A percentile compares a stretch with the other conserved stretches of the same genome.
Conservation (phyloP, 805 yeast genomes). For the Kuraishia hungarica region DNA sequence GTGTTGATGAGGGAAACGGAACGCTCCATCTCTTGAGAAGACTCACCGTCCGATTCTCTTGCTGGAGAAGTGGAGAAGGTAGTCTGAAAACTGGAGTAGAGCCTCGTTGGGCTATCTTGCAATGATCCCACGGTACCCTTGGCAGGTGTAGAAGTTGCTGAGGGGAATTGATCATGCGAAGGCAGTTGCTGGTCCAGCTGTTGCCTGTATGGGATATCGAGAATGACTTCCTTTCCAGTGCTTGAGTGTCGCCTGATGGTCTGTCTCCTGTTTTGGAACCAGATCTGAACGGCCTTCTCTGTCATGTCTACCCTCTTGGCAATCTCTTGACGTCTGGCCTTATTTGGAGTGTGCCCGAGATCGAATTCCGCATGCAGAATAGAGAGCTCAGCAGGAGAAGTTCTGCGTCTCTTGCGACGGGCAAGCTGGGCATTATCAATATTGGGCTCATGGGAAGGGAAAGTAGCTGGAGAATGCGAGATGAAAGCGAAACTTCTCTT, state of each 20-base stretch:
- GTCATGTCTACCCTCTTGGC: slow-evolving; percentile 83
- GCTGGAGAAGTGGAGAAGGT: slow-evolving; percentile 4
- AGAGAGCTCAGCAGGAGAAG: slow-evolving; percentile 78
- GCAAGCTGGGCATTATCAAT: slow-evolving; percentile 91
- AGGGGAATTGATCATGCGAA: slow-evolving; percentile 7
- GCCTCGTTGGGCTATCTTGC: neutral
- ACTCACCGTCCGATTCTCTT: neutral
- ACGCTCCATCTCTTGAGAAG: neutral
- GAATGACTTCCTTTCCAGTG: slow-evolving; percentile 20
- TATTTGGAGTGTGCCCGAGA: slow-evolving; percentile 74
- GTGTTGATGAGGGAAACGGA: neutral
- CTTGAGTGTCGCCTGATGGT: slow-evolving; percentile 45
- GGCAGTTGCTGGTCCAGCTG: slow-evolving; percentile 16
- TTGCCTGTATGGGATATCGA: slow-evolving; percentile 16
- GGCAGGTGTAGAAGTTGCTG: neutral
- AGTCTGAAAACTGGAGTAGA: neutral
- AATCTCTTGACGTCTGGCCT: slow-evolving; percentile 63
- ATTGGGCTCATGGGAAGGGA: slow-evolving; percentile 70
- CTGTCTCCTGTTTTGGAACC: slow-evolving; percentile 97
- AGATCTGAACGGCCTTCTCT: slow-evolving; percentile 96
- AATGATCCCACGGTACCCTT: neutral
- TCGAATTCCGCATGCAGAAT: slow-evolving; percentile 76
- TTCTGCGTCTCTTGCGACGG: slow-evolving; percentile 90
- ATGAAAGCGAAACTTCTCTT: slow-evolving; percentile 69
- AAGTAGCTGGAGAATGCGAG: slow-evolving; percentile 86